Evolutionary conservation across 2,329 filamentous ascomycete species (phyloP).

Genomic region (Fusarium miscanthi): DNA sequence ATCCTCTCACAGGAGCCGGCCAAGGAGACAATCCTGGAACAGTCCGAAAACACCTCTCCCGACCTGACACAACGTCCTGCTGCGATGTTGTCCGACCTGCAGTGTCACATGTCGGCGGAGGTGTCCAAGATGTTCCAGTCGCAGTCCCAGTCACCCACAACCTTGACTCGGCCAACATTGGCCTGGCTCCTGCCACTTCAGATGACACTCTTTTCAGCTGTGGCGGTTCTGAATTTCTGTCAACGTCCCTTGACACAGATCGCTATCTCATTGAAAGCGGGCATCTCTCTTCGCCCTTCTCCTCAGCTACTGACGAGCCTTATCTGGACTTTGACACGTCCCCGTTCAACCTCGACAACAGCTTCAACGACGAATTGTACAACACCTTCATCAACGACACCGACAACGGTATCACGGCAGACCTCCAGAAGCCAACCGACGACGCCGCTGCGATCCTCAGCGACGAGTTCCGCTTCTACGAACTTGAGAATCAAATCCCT

Average conservation of each 20-base stretch:
- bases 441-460: conserved; percentile 65
- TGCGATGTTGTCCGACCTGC: conserved; percentile 99
- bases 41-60: conserved; percentile 65
- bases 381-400: conserved; percentile 68
- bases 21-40: conserved; percentile 41
- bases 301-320: conserved; percentile 74
- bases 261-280: conserved; percentile 79
- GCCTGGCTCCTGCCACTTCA: conserved; percentile 65
- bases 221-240: conserved; percentile 75
- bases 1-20: conserved; percentile 46
- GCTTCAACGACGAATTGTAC: conserved; percentile 62
- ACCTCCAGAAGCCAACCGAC: conserved; percentile 61
- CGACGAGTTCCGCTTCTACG: conserved; percentile 63
- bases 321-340: conserved; percentile 71
- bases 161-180: conserved; percentile 53
- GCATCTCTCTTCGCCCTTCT: conserved; percentile 79
- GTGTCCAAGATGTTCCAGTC: conserved; percentile 61
- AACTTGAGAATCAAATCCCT: conserved; percentile 71
- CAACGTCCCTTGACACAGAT: conserved; percentile 78
- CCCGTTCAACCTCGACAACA: conserved; percentile 60
- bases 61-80: conserved; percentile 99
- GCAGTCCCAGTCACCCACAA: conserved; percentile 48
- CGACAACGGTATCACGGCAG: conserved; percentile 56
- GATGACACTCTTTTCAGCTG: conserved; percentile 73
- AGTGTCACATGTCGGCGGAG: conserved; percentile 96